Conservation (phyloP, 306 rosid species). For the Senna siamea region DNA sequence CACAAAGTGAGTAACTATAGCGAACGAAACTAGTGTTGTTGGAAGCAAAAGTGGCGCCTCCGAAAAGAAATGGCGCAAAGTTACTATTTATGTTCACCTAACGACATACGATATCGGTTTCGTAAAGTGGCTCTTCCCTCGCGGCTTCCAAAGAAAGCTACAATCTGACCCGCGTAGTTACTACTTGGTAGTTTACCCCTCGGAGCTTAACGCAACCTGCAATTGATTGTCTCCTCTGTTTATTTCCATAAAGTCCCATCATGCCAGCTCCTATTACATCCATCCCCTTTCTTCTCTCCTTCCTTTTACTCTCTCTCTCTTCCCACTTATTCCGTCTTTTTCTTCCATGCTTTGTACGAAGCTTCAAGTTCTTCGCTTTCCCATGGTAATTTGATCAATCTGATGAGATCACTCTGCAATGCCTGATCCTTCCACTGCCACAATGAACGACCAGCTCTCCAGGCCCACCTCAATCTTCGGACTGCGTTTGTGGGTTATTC, state of each 20-base stretch:
- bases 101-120: neutral
- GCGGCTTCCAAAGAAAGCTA: slow-evolving; percentile 12
- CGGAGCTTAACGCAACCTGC: neutral
- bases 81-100: neutral
- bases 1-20: no score
- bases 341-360: neutral
- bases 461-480: slow-evolving; percentile 65
- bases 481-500: slow-evolving; percentile 55
- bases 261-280: slow-evolving; percentile 64
- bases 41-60: neutral
- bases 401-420: slow-evolving; percentile 29
- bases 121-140: neutral
- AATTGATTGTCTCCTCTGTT: slow-evolving; percentile 12
- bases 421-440: slow-evolving; percentile 44
- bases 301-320: slow-evolving; percentile 5
- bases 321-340: neutral
- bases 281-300: slow-evolving; percentile 23
- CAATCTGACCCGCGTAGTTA: neutral
- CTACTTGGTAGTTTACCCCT: neutral
- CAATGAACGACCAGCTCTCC: slow-evolving; percentile 65
- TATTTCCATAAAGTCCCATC: slow-evolving; percentile 51
- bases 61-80: neutral
- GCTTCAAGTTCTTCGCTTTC: neutral
- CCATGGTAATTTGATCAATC: neutral
- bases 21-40: neutral